phyloP scores from a whole-genome alignment of 164 flowering plant species.

The Annona cherimola region DNA sequence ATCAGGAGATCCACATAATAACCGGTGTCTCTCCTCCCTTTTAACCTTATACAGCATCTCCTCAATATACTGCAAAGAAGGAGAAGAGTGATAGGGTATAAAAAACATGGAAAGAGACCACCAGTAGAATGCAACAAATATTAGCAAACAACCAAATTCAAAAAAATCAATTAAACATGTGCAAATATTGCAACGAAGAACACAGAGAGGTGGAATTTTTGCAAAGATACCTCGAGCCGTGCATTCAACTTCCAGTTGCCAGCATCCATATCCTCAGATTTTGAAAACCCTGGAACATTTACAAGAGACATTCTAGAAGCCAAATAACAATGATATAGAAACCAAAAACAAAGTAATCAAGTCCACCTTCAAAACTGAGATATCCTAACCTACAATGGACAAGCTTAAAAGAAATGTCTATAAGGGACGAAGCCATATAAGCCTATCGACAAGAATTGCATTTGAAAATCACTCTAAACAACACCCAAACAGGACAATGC shows the following conservation, averaged over 20 bases:
- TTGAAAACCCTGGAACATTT: constrained; percentile 12
- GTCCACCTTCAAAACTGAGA: not conserved
- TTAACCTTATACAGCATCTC: constrained; percentile 49
- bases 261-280: constrained; percentile 11
- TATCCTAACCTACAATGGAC: too few species aligned
- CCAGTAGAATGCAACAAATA: not conserved
- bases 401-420: too few species aligned
- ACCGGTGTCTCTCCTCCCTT: constrained; percentile 34
- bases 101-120: constrained; percentile 1
- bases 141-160: not conserved
- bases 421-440: too few species aligned
- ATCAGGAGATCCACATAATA: constrained; percentile 33
- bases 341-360: not conserved
- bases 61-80: constrained; percentile 31
- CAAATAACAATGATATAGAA: not conserved
- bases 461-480: too few species aligned
- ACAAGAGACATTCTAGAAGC: not conserved
- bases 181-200: too few species aligned
- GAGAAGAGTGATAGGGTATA: constrained; percentile 5
- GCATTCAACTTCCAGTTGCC: constrained; percentile 16
- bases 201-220: not conserved
- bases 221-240: constrained; percentile 16
- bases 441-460: too few species aligned
- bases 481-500: too few species aligned
- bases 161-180: too few species aligned